phyloP scores from a whole-genome alignment of 208 protist genomes.

The Acanthamoeba triangularis region DNA sequence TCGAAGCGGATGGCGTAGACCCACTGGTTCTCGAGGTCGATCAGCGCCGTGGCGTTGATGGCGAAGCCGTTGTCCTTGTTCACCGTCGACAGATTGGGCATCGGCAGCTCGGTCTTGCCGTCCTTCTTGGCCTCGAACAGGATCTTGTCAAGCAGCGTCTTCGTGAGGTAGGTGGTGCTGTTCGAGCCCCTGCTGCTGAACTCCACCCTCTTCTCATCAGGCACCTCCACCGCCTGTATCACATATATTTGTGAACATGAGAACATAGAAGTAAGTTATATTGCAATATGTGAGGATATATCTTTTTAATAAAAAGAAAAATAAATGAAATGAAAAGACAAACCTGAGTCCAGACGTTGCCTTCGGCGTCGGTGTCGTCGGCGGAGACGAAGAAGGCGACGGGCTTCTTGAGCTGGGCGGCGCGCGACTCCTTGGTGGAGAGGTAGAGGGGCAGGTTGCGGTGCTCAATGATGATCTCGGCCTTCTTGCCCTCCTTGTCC shows the following conservation, averaged over 20 bases:
- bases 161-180: background rate
- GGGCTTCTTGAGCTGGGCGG: background rate
- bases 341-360: background rate
- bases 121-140: conserved; percentile 34
- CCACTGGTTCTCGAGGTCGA: conserved; percentile 43
- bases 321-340: no score
- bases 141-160: background rate
- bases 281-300: no score
- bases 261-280: no score
- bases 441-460: background rate
- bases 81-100: no score
- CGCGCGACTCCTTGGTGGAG: conserved; percentile 30
- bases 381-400: background rate
- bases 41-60: background rate
- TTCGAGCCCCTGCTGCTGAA: background rate
- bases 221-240: background rate
- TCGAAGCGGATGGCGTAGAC: conserved; percentile 67
- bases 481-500: conserved; percentile 8
- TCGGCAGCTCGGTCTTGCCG: background rate
- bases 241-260: no score
- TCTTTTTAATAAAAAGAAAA: no score
- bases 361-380: background rate
- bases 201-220: background rate
- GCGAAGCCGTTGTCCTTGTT: background rate
- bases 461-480: background rate